Base-by-base conservation (phyloP, 1,139 yeast species). In the Yarrowia galli region DNA sequence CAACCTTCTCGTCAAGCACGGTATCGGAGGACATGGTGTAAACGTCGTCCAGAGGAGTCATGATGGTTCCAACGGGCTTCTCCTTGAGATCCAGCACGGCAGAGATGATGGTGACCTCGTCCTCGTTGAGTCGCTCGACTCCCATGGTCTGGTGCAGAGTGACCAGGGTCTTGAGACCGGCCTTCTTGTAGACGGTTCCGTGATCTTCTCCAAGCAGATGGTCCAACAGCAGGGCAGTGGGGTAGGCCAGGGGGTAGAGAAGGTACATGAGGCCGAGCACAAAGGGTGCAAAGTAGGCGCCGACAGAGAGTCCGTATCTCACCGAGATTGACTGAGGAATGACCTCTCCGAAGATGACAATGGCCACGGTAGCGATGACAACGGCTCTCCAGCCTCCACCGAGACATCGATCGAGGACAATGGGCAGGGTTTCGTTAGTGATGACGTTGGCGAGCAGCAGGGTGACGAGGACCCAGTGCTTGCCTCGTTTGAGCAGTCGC, bases 351-450 rank as follows among this genome's bases (percentile, higher is more conserved):
- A 95, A 95, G 25, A 95, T 85, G 67, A 95, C 98, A 76, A 95
- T 95, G 40, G 95, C 87, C 2, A 91, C 95, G 0, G 99, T 93
- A 16, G 98, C 89, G 13, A 95, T 85, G 25, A 92, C 92, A 63
- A 95, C 97, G 0, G 99, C 99, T 16, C 96, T 95, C 92, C 97
- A 90, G 2, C 99, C 99, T 56, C 99, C 98, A 63, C 98, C 98
- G 35, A 95, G 84, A 74, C 93, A 89, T 69, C 96, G 84, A 77
- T 95, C 98, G 71, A 95, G 84, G 20, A 95, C 97, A 74, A 95
- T 95, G 1, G 99, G 99, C 70, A 95, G 83, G 0, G 98, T 89
- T 78, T 95, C 99, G 78, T 95, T 95, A 65, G 98, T 95, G 76
- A 95, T 91, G 67, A 95, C 98, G 75, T 95, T 95, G 61, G 78